Percentiles rank a stretch among this genome's conserved stretches.
Conservation (phyloP, 1,284 basidiomycete genomes). For the Coniferiporia sulphurascens region DNA sequence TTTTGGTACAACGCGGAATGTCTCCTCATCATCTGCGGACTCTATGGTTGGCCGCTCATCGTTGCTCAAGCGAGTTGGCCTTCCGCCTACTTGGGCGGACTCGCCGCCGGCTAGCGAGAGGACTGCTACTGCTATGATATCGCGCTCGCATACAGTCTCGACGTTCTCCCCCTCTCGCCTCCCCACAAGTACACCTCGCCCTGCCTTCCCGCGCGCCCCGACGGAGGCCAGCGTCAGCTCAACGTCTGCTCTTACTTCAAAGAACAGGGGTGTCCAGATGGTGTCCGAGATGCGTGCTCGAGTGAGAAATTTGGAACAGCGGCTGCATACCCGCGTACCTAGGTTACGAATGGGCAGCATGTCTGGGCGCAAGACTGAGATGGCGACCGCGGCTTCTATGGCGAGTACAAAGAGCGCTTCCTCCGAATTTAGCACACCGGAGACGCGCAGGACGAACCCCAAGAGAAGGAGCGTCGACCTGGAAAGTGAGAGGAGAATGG, state of each 20-base stretch:
- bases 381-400: constrained; percentile 26
- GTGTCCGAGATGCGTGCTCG: constrained; percentile 82
- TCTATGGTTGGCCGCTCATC: constrained; percentile 35
- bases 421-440: constrained; percentile 9
- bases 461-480: constrained; percentile 31
- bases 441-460: constrained; percentile 19
- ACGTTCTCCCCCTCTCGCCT: constrained; percentile 31
- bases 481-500: constrained; percentile 25
- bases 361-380: constrained; percentile 41
- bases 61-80: constrained; percentile 46
- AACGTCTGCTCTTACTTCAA: constrained; percentile 42
- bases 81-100: constrained; percentile 42
- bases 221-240: constrained; percentile 7
- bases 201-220: constrained; percentile 10
- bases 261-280: constrained; percentile 81
- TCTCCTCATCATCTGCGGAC: constrained; percentile 33
- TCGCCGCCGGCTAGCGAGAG: constrained; percentile 34
- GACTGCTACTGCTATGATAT: constrained; percentile 40
- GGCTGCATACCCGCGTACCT: constrained; percentile 79
- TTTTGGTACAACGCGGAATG: constrained; percentile 23
- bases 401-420: neutral
- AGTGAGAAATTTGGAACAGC: constrained; percentile 74
- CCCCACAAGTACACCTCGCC: constrained; percentile 18
- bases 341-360: constrained; percentile 73
- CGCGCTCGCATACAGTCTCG: constrained; percentile 56